These are phyloP conservation scores for Colletotrichum orchidophilum DNA, from an alignment of 2,329 filamentous ascomycete genomes.

Conservation along the genomic window DNA sequence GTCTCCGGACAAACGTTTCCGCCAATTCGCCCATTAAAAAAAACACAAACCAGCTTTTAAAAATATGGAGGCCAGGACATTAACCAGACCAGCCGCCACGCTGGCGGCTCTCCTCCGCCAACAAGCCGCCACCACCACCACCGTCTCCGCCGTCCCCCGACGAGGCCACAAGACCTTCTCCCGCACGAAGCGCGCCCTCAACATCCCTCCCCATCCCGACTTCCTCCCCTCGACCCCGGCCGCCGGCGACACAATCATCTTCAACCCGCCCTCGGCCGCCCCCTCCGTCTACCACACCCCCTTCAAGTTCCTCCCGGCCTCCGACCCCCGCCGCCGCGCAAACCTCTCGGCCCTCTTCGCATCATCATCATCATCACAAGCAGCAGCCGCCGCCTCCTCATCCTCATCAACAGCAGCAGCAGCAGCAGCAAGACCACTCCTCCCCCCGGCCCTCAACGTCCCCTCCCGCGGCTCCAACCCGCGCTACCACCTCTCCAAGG, in stretches of 20 bases:
- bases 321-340: slow-evolving; percentile 62
- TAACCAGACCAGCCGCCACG: slow-evolving; percentile 45
- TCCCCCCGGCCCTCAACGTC: slow-evolving; percentile 44
- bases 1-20: too few relatives aligned
- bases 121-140: slow-evolving; percentile 22
- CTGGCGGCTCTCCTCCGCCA: slow-evolving; percentile 39
- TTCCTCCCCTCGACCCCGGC: slow-evolving; percentile 56
- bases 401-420: slow-evolving; percentile 31
- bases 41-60: too few relatives aligned
- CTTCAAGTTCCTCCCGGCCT: slow-evolving; percentile 70
- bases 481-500: slow-evolving; percentile 61
- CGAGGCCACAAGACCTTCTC: slow-evolving; percentile 59
- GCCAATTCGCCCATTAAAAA: background rate
- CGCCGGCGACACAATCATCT: slow-evolving; percentile 54
- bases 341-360: slow-evolving; percentile 57
- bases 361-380: slow-evolving; percentile 37
- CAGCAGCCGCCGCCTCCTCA: too few relatives aligned
- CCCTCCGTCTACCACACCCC: slow-evolving; percentile 71
- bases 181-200: slow-evolving; percentile 66
- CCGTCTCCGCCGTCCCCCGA: slow-evolving; percentile 41
- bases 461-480: slow-evolving; percentile 42
- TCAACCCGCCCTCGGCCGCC: slow-evolving; percentile 58
- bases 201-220: slow-evolving; percentile 68
- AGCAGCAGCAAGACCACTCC: slow-evolving; percentile 27
- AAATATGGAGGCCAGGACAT: slow-evolving; percentile 31